Evolutionary conservation across 2,329 filamentous ascomycete species (phyloP).

Genomic region (Diaporthe sp.): DNA sequence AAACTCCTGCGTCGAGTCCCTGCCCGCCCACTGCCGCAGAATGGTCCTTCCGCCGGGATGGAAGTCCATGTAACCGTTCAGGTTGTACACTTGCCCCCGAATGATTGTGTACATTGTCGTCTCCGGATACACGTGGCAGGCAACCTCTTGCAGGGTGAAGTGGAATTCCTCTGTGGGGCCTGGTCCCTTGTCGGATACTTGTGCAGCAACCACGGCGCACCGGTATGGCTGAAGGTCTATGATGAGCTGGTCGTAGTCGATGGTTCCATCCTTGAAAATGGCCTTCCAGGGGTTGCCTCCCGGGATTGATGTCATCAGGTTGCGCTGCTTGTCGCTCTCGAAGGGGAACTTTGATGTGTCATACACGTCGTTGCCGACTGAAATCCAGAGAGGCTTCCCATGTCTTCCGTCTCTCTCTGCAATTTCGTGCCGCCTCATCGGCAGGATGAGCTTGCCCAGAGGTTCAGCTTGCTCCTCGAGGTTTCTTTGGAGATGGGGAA

Average conservation of each 20-base stretch:
- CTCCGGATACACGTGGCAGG: conserved; percentile 23
- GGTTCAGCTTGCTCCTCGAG: neutral
- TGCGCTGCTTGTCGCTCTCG: neutral
- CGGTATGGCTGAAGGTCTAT: conserved; percentile 7
- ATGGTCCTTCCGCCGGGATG: conserved; percentile 22
- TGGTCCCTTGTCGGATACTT: neutral
- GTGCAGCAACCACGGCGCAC: conserved; percentile 20
- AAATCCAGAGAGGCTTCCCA: conserved; percentile 26
- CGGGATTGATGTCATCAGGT: neutral
- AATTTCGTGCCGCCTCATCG: conserved; percentile 17
- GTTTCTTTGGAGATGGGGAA: neutral
- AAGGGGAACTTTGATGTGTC: conserved; percentile 17
- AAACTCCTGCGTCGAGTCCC: neutral
- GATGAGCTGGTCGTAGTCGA: conserved; percentile 6
- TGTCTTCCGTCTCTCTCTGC: conserved; percentile 8
- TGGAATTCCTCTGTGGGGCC: neutral
- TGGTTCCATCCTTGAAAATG: neutral
- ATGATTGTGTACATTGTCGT: conserved; percentile 31
- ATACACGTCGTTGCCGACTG: conserved; percentile 22
- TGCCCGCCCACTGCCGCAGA: conserved; percentile 21
- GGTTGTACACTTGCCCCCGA: conserved; percentile 23
- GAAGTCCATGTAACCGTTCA: conserved; percentile 17
- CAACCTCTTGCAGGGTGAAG: conserved; percentile 15
- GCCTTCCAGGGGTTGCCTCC: conserved; percentile 7
- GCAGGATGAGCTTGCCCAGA: conserved; percentile 15